A percentile compares a stretch with the other conserved stretches of the same genome.
Evolutionary conservation across 768 basidiomycete species (phyloP).

Genomic region (Suillus subalutaceus): DNA sequence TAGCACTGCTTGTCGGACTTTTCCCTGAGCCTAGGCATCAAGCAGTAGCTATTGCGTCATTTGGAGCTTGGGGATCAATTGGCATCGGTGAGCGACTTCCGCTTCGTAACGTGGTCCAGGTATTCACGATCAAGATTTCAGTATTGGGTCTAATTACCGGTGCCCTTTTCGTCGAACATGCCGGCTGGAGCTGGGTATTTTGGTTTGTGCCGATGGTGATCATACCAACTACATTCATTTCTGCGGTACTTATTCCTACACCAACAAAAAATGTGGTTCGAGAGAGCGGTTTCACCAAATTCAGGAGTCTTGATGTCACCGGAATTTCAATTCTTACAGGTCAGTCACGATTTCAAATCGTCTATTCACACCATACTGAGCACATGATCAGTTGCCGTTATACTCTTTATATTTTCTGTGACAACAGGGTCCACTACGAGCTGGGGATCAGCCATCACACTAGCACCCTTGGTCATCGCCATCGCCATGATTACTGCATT

Average conservation of each 20-base stretch:
- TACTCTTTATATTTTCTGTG: conserved; percentile 31
- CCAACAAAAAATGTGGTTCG: neutral
- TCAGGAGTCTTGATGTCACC: neutral
- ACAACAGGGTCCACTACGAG: conserved; percentile 46
- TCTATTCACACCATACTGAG: neutral
- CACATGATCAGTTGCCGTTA: neutral
- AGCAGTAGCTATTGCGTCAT: neutral
- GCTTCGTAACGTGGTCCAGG: neutral
- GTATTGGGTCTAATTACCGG: neutral
- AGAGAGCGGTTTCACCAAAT: neutral
- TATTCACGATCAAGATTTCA: neutral
- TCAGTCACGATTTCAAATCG: neutral
- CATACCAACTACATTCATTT: neutral
- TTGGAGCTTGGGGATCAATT: neutral
- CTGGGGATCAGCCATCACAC: conserved; percentile 40
- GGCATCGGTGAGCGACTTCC: neutral
- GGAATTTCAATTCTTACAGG: conserved; percentile 3
- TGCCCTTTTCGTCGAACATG: neutral
- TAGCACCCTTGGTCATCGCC: conserved; percentile 48
- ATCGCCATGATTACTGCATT: conserved; percentile 40
- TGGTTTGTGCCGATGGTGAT: neutral
- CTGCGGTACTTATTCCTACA: neutral
- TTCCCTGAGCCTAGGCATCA: neutral
- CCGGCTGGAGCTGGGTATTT: neutral
- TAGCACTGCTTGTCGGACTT: neutral